A percentile compares a stretch with the other conserved stretches of the same genome.
These are phyloP conservation scores for Chionographis japonica DNA, from an alignment of 106 monocot genomes.

Conservation along the genomic window DNA sequence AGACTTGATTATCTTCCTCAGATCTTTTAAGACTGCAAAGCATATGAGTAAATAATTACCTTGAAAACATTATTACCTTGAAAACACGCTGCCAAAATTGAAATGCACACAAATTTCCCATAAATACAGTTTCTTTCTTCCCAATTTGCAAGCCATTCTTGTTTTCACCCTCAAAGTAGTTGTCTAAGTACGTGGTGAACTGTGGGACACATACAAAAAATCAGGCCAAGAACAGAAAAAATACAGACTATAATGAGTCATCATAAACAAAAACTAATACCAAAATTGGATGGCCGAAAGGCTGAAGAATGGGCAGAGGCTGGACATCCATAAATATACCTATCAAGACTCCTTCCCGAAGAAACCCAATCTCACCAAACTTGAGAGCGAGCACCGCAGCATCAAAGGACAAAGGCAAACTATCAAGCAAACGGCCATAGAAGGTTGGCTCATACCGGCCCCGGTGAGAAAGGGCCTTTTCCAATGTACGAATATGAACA, in stretches of 20 bases:
- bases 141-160: constrained; percentile 10
- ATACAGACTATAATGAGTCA: neutral
- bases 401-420: constrained; percentile 73
- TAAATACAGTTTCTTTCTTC: constrained; percentile 56
- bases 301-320: constrained; percentile 68
- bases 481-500: constrained; percentile 55
- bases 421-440: constrained; percentile 69
- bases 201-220: constrained; percentile 18
- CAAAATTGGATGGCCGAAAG: constrained; percentile 64
- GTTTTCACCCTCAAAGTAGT: constrained; percentile 36
- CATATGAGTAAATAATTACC: no score
- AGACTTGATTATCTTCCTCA: no score
- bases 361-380: constrained; percentile 63
- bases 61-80: constrained; percentile 42
- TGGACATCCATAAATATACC: constrained; percentile 68
- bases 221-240: constrained; percentile 2
- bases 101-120: constrained; percentile 75
- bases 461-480: constrained; percentile 32
- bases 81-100: constrained; percentile 78
- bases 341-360: constrained; percentile 65
- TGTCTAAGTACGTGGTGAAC: constrained; percentile 39
- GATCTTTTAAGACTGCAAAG: no score
- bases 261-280: constrained; percentile 21
- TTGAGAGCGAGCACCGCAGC: constrained; percentile 63
- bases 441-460: constrained; percentile 71